These are phyloP conservation scores for Blastomyces gilchristii DNA, from an alignment of 2,329 filamentous ascomycete species.

Conservation along the genomic window DNA sequence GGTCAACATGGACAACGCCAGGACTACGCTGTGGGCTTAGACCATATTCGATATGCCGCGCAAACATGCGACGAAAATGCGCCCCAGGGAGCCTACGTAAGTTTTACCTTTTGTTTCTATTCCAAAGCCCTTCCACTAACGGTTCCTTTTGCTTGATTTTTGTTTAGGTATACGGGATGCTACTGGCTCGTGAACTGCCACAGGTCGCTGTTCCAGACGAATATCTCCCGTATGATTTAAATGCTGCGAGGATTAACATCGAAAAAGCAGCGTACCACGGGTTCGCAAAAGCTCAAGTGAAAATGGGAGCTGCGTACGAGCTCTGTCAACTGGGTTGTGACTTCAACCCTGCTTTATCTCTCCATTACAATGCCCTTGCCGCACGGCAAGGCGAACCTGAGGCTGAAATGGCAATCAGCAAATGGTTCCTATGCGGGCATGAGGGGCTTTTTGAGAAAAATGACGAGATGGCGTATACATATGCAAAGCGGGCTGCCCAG, in stretches of 20 bases:
- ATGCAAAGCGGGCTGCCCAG: slow-evolving; percentile 75
- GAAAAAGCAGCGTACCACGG: slow-evolving; percentile 94
- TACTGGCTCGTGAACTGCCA: slow-evolving; percentile 80
- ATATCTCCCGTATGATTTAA: slow-evolving; percentile 60
- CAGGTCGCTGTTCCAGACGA: slow-evolving; percentile 71
- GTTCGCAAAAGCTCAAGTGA: slow-evolving; percentile 90
- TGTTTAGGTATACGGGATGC: slow-evolving; percentile 70
- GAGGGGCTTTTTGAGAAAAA: slow-evolving; percentile 91
- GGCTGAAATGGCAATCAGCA: slow-evolving; percentile 90
- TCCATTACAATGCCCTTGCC: slow-evolving; percentile 93
- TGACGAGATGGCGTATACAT: slow-evolving; percentile 83
- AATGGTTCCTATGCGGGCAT: slow-evolving; percentile 96
- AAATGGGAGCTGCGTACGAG: slow-evolving; percentile 95
- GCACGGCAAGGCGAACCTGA: slow-evolving; percentile 87
- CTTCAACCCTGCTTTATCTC: slow-evolving; percentile 81
- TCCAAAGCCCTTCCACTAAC: background rate
- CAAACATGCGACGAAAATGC: slow-evolving; percentile 90
- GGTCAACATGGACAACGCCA: slow-evolving; percentile 86
- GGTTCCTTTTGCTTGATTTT: slow-evolving; percentile 1
- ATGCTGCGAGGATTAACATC: slow-evolving; percentile 71
- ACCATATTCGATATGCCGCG: slow-evolving; percentile 73
- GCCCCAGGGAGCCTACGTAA: slow-evolving; percentile 78
- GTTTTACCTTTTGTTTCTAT: slow-evolving; percentile 13
- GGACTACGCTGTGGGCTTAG: slow-evolving; percentile 65
- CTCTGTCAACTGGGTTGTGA: slow-evolving; percentile 88